Conservation (phyloP, 345 rosid genomes). For the Eutrema heterophyllum region DNA sequence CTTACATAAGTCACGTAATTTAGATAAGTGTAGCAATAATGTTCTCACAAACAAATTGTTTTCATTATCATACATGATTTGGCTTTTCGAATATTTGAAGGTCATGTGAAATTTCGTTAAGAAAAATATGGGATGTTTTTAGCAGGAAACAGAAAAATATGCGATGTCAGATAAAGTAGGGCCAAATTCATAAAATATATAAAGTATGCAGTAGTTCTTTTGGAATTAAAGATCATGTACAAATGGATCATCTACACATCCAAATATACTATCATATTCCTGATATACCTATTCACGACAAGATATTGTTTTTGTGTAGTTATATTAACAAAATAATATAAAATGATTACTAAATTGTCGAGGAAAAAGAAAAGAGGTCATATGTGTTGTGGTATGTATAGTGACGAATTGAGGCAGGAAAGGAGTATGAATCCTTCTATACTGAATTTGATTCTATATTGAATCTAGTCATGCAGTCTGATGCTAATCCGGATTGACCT, state of each 20-base stretch:
- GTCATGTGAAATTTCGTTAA: not conserved
- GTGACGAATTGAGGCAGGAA: no score
- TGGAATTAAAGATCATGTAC: conserved; percentile 8
- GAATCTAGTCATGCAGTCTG: no score
- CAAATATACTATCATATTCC: not conserved
- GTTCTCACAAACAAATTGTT: conserved; percentile 4
- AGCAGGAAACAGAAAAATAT: no score
- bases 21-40: not conserved
- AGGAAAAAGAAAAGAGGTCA: not conserved
- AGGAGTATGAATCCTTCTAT: no score
- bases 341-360: not conserved
- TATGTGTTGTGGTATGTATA: no score
- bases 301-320: not conserved
- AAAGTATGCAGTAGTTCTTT: not conserved
- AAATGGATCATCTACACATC: not conserved
- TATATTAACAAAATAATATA: not conserved
- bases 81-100: conserved; percentile 22
- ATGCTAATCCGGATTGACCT: no score
- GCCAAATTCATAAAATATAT: conserved; percentile 2
- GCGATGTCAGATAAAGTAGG: not conserved
- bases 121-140: not conserved
- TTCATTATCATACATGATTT: not conserved
- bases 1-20: not conserved
- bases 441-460: no score
- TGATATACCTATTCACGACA: not conserved